Percentiles rank a stretch among this genome's conserved stretches.
phyloP scores from a whole-genome alignment of 164 flowering plant species.

The Berberis vulgaris region DNA sequence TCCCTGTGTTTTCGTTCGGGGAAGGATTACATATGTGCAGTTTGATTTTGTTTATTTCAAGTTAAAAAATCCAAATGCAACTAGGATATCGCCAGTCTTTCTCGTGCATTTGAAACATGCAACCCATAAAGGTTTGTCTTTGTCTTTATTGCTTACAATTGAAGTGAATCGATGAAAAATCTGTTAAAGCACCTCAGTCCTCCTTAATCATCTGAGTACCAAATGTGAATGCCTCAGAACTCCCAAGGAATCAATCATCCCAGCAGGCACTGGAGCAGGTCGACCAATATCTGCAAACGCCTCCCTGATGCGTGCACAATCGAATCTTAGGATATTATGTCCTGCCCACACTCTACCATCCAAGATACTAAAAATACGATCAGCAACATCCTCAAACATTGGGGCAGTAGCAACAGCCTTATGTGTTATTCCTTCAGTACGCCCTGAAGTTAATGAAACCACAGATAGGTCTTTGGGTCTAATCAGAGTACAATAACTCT shows the following conservation, averaged over 20 bases:
- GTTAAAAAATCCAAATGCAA: not conserved
- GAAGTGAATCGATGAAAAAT: too few relatives aligned
- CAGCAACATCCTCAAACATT: slow-evolving; percentile 67
- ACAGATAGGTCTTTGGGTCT: slow-evolving; percentile 61
- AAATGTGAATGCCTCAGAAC: too few relatives aligned
- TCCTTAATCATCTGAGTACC: too few relatives aligned
- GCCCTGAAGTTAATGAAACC: slow-evolving; percentile 42
- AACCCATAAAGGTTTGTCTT: too few relatives aligned
- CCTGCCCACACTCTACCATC: slow-evolving; percentile 93
- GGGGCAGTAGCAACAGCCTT: slow-evolving; percentile 55
- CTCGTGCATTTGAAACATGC: too few relatives aligned
- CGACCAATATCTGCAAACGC: slow-evolving; percentile 55
- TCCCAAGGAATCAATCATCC: slow-evolving; percentile 73
- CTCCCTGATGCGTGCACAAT: slow-evolving; percentile 63
- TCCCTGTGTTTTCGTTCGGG: not conserved
- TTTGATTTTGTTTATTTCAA: slow-evolving; percentile 2
- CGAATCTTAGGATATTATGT: slow-evolving; percentile 75
- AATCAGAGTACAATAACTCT: slow-evolving; percentile 69
- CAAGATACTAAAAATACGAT: slow-evolving; percentile 49
- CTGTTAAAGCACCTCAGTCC: too few relatives aligned
- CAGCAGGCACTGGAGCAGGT: slow-evolving; percentile 54
- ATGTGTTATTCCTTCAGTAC: slow-evolving; percentile 60
- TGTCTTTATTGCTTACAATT: too few relatives aligned
- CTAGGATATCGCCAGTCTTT: not conserved
- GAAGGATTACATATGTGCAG: not conserved